Percentiles rank a stretch among this genome's conserved stretches.
Evolutionary conservation across 2,329 filamentous ascomycete species (phyloP).

Genomic region (Diaporthe ampelina): DNA sequence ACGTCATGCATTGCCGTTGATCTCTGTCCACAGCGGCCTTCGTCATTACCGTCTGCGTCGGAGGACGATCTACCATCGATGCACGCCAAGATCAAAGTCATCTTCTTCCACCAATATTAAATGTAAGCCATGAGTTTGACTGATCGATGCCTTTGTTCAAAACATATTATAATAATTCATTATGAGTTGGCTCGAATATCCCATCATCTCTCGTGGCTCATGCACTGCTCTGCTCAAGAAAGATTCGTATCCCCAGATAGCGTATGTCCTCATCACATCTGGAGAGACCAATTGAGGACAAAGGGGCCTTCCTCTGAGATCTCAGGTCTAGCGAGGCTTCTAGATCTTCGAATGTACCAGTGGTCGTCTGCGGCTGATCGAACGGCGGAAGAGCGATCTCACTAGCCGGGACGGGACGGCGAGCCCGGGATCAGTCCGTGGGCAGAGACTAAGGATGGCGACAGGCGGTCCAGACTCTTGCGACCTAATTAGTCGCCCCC

Average conservation of each 20-base stretch:
- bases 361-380: neutral
- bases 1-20: neutral
- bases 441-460: too few relatives aligned
- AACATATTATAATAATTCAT: too few relatives aligned
- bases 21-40: neutral
- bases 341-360: neutral
- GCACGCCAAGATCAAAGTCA: conserved; percentile 37
- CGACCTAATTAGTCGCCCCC: neutral
- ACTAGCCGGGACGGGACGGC: neutral
- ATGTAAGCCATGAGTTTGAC: neutral
- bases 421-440: neutral
- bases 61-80: conserved; percentile 48
- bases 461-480: too few relatives aligned
- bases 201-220: neutral
- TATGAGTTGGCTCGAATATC: neutral
- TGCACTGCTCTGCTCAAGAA: neutral
- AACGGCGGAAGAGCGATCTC: neutral
- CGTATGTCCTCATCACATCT: neutral
- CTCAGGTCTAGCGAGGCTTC: neutral
- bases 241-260: too few relatives aligned
- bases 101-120: neutral
- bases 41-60: neutral
- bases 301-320: too few relatives aligned
- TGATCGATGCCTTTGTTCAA: accelerated
- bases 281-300: neutral